These are phyloP conservation scores for Boletus edulis DNA, from an alignment of 768 basidiomycete species.

Conservation along the genomic window DNA sequence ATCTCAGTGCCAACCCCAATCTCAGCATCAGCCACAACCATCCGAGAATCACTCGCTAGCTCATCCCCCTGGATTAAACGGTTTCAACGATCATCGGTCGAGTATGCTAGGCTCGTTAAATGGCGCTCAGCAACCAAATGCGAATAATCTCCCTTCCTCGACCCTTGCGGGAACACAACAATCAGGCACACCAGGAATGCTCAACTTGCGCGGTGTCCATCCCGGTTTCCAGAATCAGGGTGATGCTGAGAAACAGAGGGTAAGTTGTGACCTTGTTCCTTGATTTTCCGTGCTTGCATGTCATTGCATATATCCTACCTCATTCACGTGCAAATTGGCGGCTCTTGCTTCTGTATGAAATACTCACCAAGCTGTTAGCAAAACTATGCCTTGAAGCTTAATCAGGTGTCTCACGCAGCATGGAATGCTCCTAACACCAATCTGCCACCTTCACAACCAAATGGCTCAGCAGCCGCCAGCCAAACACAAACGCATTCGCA, in stretches of 20 bases:
- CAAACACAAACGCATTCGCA: slow-evolving; percentile 26
- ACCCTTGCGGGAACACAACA: slow-evolving; percentile 44
- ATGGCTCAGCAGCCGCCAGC: slow-evolving; percentile 21
- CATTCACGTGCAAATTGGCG: not conserved
- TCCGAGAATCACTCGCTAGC: slow-evolving; percentile 33
- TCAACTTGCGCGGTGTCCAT: slow-evolving; percentile 48
- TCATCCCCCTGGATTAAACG: slow-evolving; percentile 80
- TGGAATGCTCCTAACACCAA: slow-evolving; percentile 62
- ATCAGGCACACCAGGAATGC: slow-evolving; percentile 62
- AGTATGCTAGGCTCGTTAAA: slow-evolving; percentile 52
- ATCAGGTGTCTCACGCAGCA: slow-evolving; percentile 57
- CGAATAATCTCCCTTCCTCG: slow-evolving; percentile 20
- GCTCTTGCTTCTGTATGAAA: not conserved
- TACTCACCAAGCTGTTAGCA: slow-evolving; percentile 37
- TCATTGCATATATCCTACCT: not conserved
- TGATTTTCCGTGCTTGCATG: not conserved
- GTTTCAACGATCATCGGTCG: slow-evolving; percentile 56
- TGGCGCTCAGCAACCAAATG: slow-evolving; percentile 23
- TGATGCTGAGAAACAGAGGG: slow-evolving; percentile 69
- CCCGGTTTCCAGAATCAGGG: slow-evolving; percentile 51
- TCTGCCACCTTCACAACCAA: slow-evolving; percentile 33
- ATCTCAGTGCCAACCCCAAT: slow-evolving; percentile 29
- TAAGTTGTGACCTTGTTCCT: slow-evolving; percentile 35
- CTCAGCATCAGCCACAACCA: slow-evolving; percentile 30
- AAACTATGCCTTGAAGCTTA: slow-evolving; percentile 63